Conservation (phyloP, 2,329 filamentous ascomycete species). For the Trichoderma semiorbis region DNA sequence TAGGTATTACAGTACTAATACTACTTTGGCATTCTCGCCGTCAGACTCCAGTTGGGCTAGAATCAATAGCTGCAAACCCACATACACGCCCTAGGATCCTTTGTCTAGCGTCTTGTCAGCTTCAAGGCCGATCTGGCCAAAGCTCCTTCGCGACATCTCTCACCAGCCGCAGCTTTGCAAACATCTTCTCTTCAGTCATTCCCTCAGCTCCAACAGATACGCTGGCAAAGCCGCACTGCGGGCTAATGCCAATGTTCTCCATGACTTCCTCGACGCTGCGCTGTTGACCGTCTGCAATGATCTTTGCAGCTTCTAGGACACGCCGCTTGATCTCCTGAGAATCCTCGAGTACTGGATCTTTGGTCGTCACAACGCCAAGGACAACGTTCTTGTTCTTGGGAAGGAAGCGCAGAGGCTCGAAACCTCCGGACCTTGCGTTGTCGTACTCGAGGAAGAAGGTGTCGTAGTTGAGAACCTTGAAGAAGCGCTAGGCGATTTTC, state of each 20-base stretch:
- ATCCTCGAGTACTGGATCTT: constrained; percentile 57
- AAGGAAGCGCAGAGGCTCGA: constrained; percentile 59
- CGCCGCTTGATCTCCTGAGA: constrained; percentile 51
- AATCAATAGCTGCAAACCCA: neutral
- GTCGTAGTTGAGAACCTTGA: constrained; percentile 55
- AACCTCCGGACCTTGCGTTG: constrained; percentile 56
- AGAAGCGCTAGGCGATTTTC: constrained; percentile 58
- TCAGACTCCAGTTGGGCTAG: neutral
- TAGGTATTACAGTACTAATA: neutral
- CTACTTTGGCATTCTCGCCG: neutral
- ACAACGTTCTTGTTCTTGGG: constrained; percentile 60
- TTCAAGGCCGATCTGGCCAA: constrained; percentile 43
- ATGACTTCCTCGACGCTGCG: constrained; percentile 61
- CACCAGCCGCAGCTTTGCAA: constrained; percentile 66
- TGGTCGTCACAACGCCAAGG: constrained; percentile 58
- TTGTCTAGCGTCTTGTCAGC: neutral
- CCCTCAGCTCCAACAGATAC: constrained; percentile 63
- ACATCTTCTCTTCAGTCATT: constrained; percentile 65
- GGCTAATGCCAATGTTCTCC: constrained; percentile 62
- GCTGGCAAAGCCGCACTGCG: constrained; percentile 69
- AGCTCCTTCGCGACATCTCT: constrained; percentile 62
- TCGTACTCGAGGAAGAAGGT: constrained; percentile 63
- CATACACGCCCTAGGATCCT: neutral
- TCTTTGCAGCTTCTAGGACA: constrained; percentile 57
- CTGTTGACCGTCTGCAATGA: constrained; percentile 62